Conservation (phyloP, 2,329 filamentous ascomycete species). For the Clonostachys solani region DNA sequence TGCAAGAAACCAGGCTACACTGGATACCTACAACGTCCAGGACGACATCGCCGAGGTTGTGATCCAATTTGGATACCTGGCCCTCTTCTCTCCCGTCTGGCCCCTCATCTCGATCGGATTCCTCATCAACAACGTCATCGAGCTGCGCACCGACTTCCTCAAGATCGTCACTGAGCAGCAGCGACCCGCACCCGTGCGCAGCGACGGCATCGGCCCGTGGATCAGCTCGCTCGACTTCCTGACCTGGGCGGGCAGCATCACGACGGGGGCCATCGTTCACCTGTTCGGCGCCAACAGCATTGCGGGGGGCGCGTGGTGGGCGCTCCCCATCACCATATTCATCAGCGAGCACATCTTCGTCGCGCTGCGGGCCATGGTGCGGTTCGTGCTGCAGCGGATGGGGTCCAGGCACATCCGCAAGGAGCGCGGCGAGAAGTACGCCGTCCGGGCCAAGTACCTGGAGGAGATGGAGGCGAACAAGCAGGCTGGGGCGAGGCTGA, state of each 20-base stretch:
- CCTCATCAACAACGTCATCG: slow-evolving; percentile 73
- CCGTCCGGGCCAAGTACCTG: slow-evolving; percentile 25
- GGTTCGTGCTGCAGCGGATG: slow-evolving; percentile 25
- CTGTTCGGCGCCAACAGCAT: slow-evolving; percentile 59
- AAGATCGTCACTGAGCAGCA: slow-evolving; percentile 74
- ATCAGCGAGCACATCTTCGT: slow-evolving; percentile 71
- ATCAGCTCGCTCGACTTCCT: slow-evolving; percentile 64
- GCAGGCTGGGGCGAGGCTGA: slow-evolving; percentile 21
- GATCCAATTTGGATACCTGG: slow-evolving; percentile 69
- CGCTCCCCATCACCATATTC: slow-evolving; percentile 65
- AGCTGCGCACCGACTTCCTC: slow-evolving; percentile 71
- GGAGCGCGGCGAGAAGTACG: slow-evolving; percentile 32
- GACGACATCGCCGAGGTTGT: slow-evolving; percentile 71
- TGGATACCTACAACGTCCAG: slow-evolving; percentile 68
- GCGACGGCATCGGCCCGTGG: slow-evolving; percentile 73
- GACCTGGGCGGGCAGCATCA: slow-evolving; percentile 69
- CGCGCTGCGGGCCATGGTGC: slow-evolving; percentile 42
- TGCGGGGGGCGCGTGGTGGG: slow-evolving; percentile 56
- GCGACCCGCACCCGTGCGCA: slow-evolving; percentile 62
- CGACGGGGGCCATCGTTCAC: slow-evolving; percentile 68
- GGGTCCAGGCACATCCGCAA: slow-evolving; percentile 34
- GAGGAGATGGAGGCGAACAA: slow-evolving; percentile 34
- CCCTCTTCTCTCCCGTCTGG: slow-evolving; percentile 72
- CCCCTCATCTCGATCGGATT: slow-evolving; percentile 70
- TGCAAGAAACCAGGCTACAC: slow-evolving; percentile 62